Percentiles rank a stretch among this genome's conserved stretches.
phyloP scores from a whole-genome alignment of 2,329 filamentous ascomycete species.

The Zymoseptoria tritici region DNA sequence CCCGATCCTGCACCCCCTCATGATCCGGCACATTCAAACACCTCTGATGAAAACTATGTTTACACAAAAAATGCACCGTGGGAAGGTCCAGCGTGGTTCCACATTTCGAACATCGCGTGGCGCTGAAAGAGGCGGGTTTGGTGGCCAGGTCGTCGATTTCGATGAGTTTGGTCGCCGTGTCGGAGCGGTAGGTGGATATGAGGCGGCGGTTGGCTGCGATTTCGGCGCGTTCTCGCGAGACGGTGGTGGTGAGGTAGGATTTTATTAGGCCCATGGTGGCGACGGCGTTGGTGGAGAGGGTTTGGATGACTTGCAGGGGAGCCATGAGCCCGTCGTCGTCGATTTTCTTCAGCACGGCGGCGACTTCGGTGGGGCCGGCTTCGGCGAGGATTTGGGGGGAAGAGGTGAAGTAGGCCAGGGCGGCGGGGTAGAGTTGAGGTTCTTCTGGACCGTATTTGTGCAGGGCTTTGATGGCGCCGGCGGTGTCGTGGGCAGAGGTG shows the following conservation, averaged over 20 bases:
- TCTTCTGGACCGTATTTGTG: conserved; percentile 88
- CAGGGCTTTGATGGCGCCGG: conserved; percentile 80
- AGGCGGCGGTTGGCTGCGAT: conserved; percentile 73
- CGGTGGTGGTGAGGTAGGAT: conserved; percentile 79
- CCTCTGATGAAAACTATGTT: conserved; percentile 90
- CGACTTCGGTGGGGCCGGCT: conserved; percentile 69
- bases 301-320: conserved; percentile 92
- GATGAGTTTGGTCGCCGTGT: conserved; percentile 70
- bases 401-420: conserved; percentile 87
- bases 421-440: conserved; percentile 84
- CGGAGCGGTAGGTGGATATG: conserved; percentile 73
- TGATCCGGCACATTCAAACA: conserved; percentile 59
- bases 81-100: conserved; percentile 73
- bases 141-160: conserved; percentile 70
- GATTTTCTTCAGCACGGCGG: conserved; percentile 73
- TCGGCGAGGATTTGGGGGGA: conserved; percentile 74
- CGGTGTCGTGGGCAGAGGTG: conserved; percentile 83
- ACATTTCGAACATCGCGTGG: conserved; percentile 80
- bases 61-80: conserved; percentile 91
- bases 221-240: conserved; percentile 78
- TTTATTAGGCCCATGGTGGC: conserved; percentile 98
- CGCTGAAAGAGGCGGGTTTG: conserved; percentile 84
- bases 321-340: conserved; percentile 89
- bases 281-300: conserved; percentile 68
- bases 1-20: conserved; percentile 44